These are phyloP conservation scores for Aspergillus neotritici DNA, from an alignment of 2,329 filamentous ascomycete genomes.

Conservation along the genomic window DNA sequence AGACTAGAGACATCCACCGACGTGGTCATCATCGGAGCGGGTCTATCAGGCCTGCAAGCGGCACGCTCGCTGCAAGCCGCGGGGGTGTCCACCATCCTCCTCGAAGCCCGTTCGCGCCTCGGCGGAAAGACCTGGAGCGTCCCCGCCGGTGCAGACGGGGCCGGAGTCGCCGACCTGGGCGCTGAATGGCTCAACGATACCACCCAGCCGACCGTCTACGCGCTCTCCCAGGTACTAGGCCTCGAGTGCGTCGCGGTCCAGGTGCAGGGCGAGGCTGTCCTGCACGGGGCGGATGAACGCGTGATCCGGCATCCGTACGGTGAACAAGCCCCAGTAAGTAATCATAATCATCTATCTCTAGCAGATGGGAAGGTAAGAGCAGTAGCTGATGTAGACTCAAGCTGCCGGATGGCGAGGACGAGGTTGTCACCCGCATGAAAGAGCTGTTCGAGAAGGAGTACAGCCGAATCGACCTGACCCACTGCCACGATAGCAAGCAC, in stretches of 20 bases:
- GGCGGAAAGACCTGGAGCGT: conserved; percentile 36
- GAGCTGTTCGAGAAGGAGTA: too few relatives aligned
- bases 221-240: conserved; percentile 22
- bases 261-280: conserved; percentile 25
- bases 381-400: too few relatives aligned
- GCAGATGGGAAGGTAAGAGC: too few relatives aligned
- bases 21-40: conserved; percentile 35
- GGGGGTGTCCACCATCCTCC: conserved; percentile 28
- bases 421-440: too few relatives aligned
- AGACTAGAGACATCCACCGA: too few relatives aligned
- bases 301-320: conserved; percentile 28
- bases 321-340: conserved; percentile 25
- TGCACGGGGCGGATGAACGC: conserved; percentile 17
- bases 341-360: too few relatives aligned
- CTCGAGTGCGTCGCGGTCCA: conserved; percentile 28
- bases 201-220: conserved; percentile 26
- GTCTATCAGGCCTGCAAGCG: conserved; percentile 34
- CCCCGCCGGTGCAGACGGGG: conserved; percentile 13
- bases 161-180: conserved; percentile 26
- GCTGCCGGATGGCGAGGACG: too few relatives aligned
- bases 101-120: conserved; percentile 39
- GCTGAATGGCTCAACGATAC: conserved; percentile 34
- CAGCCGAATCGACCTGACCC: conserved; percentile 1
- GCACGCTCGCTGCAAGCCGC: conserved; percentile 26
- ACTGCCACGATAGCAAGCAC: conserved; percentile 17